Conservation (phyloP, 495 filamentous ascomycete species). For the Aspergillus nidulans region DNA sequence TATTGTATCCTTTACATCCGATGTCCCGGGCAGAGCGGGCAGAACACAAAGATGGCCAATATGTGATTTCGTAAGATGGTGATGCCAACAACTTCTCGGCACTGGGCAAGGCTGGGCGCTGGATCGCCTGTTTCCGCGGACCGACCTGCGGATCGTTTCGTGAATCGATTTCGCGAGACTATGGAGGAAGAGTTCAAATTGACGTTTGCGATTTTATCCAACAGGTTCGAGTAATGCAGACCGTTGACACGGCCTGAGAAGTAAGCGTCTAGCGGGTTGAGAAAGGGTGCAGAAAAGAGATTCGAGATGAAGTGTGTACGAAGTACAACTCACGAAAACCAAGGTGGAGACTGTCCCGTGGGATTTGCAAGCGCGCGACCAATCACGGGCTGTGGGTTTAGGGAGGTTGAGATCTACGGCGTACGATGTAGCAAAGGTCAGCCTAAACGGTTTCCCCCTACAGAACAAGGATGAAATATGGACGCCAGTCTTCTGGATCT, state of each 20-base stretch:
- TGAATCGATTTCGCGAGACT: not conserved
- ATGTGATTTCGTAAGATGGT: not conserved
- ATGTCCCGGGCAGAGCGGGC: not conserved
- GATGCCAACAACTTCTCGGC: conserved; percentile 35
- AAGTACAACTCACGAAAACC: not conserved
- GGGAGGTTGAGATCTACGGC: not conserved
- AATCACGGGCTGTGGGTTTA: not conserved
- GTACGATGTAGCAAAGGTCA: not conserved
- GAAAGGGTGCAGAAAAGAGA: not conserved
- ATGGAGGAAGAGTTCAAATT: not conserved
- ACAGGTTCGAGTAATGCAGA: not conserved
- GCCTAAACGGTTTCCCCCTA: not conserved
- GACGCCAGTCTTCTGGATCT: not conserved
- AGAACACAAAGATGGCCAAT: not conserved
- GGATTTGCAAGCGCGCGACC: not conserved
- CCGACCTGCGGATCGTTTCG: too few species aligned
- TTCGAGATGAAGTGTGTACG: not conserved
- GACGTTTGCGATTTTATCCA: not conserved
- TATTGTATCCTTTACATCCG: not conserved
- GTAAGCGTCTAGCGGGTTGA: not conserved
- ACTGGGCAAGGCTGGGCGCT: conserved; percentile 23
- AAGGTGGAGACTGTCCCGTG: not conserved
- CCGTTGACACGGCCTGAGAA: not conserved
- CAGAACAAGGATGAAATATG: not conserved
- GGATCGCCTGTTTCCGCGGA: not conserved